Percentiles rank a stretch among this genome's conserved stretches.
Evolutionary conservation across 2,329 filamentous ascomycete species (phyloP).

Genomic region (Sclerotinia sclerotiorum): DNA sequence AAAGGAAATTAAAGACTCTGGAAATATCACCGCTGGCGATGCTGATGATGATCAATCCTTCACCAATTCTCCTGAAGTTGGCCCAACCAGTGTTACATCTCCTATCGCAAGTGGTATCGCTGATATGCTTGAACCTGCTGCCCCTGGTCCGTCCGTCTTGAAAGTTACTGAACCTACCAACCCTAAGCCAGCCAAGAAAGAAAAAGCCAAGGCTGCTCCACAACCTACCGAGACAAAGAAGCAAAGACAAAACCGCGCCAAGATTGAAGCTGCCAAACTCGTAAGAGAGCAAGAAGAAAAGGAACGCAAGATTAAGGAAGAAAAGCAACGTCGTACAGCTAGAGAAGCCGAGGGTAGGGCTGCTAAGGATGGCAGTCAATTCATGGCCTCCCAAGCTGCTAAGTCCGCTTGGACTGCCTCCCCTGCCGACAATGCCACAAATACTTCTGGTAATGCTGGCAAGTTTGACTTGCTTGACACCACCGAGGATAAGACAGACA

Average conservation of each 20-base stretch:
- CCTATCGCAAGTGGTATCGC: conserved; percentile 57
- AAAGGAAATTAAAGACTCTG: conserved; percentile 44
- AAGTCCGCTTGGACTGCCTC: conserved; percentile 48
- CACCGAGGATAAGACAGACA: conserved; percentile 45
- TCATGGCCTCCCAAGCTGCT: conserved; percentile 49
- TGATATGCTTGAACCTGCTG: conserved; percentile 83
- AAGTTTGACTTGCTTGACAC: conserved; percentile 58
- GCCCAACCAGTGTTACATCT: conserved; percentile 49
- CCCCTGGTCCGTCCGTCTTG: conserved; percentile 69
- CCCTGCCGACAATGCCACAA: conserved; percentile 24
- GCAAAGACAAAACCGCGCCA: conserved; percentile 88
- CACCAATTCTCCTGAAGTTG: conserved; percentile 62
- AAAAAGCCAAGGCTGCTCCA: conserved; percentile 55
- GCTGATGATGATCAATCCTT: conserved; percentile 80
- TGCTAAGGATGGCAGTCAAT: conserved; percentile 74
- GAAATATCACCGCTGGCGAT: conserved; percentile 62
- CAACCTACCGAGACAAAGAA: conserved; percentile 85
- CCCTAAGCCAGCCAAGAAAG: conserved; percentile 57
- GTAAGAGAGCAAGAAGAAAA: conserved; percentile 76
- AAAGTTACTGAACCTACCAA: conserved; percentile 70
- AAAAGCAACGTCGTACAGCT: conserved; percentile 80
- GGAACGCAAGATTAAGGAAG: conserved; percentile 71
- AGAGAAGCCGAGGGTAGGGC: conserved; percentile 79
- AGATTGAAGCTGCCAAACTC: conserved; percentile 77
- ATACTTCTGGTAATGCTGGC: conserved; percentile 41